Conservation (phyloP, 148 eudicot species). For the Diospyros kaki region DNA sequence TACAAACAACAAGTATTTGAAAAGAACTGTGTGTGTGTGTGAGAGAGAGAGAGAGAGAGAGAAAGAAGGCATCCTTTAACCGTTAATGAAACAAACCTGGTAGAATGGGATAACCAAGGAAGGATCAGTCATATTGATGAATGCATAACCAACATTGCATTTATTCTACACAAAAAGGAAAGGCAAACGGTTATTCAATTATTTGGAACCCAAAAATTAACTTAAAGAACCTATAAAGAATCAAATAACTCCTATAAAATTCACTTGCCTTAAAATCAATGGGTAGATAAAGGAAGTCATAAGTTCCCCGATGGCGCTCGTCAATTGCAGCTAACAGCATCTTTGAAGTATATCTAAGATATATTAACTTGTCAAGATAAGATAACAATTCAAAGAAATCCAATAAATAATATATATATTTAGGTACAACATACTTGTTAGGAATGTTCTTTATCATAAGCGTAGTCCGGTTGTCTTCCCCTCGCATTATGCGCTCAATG, state of each 20-base stretch:
- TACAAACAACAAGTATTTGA: not conserved
- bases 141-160: conserved; percentile 94
- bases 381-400: not conserved
- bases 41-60: not conserved
- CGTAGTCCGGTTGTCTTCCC: conserved; percentile 83
- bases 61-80: not conserved
- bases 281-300: conserved; percentile 71
- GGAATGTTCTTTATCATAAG: conserved; percentile 94
- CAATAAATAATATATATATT: not conserved
- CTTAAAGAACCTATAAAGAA: conserved; percentile 69
- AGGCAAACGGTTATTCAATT: conserved; percentile 22
- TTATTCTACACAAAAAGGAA: conserved; percentile 60
- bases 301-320: conserved; percentile 61
- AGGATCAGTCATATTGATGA: conserved; percentile 85
- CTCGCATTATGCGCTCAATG: conserved; percentile 60
- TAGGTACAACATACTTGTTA: conserved; percentile 65
- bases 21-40: not conserved
- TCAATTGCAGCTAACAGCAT: conserved; percentile 74
- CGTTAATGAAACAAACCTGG: conserved; percentile 44
- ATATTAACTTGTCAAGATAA: no score
- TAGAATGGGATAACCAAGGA: conserved; percentile 59
- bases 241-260: not conserved
- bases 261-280: conserved; percentile 71
- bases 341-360: conserved; percentile 63
- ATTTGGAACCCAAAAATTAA: conserved; percentile 68